Base-by-base conservation (phyloP, 2,329 filamentous ascomycete species). In the Claviceps digitariae region DNA sequence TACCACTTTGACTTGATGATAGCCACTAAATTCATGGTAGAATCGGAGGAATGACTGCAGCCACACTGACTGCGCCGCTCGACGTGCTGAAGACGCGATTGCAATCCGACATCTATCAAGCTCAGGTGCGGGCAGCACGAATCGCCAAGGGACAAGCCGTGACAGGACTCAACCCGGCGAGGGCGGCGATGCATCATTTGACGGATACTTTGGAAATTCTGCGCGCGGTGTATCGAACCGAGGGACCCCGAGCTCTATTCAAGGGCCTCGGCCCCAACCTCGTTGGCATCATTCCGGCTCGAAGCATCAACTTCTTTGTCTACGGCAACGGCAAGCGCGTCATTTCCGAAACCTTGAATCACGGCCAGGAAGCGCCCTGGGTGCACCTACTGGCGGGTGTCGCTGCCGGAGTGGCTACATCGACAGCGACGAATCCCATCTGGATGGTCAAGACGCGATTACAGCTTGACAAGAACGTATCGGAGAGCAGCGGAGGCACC, bases 381-480 rank as follows among this genome's bases (percentile, higher is more conserved):
- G 83, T 95, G 12, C 89, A 95, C 66, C 75, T 95, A 9, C 73
- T 79, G 48, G 84, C 89, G 1, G 90, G 87, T 5, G 81, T 86
- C 1, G 75, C 78, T 17, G 90, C 90, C 1, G 90, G 90, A 2
- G 79, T 96, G 45, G 83, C 84, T 7, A 96, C 91, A 0, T 87
- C 87, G 48, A 96, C 91, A 1, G 87, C 86, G 23, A 97, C 90
- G 40, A 96, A 96, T 68, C 90, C 90, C 1, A 95, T 97, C 63
- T 97, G 90, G 90, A 79, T 97, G 57, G 82, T 97, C 64, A 97
- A 97, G 76, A 97, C 90, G 43, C 77, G 90, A 34, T 67, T 97
- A 61, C 90, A 97, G 70, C 79, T 97, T 36, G 90, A 97, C 72
- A 94, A 90, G 73, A 87, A 87, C 64, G 79, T 82, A 51, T 85